Percentiles rank a stretch among this genome's conserved stretches.
These are phyloP conservation scores for Clitocybe nebularis DNA, from an alignment of 1,284 basidiomycete genomes.

Conservation along the genomic window DNA sequence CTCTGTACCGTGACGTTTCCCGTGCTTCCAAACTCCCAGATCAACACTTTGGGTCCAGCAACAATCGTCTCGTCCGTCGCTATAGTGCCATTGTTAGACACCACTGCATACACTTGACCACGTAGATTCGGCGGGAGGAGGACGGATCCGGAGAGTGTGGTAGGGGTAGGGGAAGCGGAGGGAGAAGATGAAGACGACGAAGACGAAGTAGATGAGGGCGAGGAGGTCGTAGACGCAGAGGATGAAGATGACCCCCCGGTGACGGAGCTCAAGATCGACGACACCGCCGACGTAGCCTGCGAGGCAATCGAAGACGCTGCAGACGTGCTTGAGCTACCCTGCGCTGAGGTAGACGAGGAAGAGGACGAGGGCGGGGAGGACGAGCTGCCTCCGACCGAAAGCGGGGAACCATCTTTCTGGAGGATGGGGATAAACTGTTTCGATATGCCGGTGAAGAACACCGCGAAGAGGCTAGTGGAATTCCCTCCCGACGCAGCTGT, in stretches of 20 bases:
- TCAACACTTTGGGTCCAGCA: slow-evolving; percentile 40
- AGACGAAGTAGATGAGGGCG: neutral
- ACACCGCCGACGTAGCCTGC: neutral
- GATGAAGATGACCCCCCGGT: neutral
- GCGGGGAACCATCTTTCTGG: slow-evolving; percentile 3
- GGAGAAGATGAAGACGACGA: neutral
- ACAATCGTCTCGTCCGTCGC: slow-evolving; percentile 35
- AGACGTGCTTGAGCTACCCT: neutral
- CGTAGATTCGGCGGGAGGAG: slow-evolving; percentile 22
- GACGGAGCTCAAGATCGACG: neutral
- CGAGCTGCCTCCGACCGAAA: neutral
- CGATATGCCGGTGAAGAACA: slow-evolving; percentile 33
- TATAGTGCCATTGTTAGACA: slow-evolving; percentile 22
- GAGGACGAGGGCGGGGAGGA: neutral
- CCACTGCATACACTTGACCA: slow-evolving; percentile 32
- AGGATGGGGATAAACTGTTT: slow-evolving; percentile 24
- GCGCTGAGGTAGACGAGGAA: neutral
- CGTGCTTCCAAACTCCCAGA: slow-evolving; percentile 18
- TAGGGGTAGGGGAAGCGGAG: neutral
- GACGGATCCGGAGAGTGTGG: slow-evolving; percentile 17
- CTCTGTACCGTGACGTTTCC: neutral
- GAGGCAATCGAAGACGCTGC: neutral
- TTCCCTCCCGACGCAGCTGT: neutral
- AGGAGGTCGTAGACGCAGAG: neutral
- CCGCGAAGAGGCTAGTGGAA: slow-evolving; percentile 21